phyloP scores from a whole-genome alignment of 108 stramenopile species.

The Stephanodiscus minutulus region DNA sequence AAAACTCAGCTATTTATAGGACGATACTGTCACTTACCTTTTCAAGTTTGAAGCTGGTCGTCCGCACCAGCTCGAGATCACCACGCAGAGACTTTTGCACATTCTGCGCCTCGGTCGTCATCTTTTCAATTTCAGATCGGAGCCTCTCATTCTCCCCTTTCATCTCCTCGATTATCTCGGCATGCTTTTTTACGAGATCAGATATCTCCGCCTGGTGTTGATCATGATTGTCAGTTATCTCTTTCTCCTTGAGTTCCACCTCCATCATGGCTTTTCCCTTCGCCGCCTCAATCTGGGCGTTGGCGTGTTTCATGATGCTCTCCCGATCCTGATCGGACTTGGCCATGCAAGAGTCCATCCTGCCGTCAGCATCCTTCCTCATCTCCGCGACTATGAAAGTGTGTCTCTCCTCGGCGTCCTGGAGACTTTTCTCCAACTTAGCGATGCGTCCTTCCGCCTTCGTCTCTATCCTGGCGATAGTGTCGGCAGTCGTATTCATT shows the following conservation, averaged over 20 bases:
- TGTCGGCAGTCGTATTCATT: conserved; percentile 22
- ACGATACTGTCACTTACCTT: conserved; percentile 25
- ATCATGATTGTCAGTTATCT: conserved; percentile 11
- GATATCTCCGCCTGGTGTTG: conserved; percentile 20
- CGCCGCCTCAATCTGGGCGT: conserved; percentile 7
- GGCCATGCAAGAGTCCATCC: conserved; percentile 16
- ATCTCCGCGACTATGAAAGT: background rate
- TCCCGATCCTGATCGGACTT: conserved; percentile 25
- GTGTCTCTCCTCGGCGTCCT: background rate
- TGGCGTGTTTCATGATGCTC: conserved; percentile 9
- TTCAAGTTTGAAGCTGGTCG: conserved; percentile 18
- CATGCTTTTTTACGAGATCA: background rate
- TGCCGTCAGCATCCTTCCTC: conserved; percentile 8
- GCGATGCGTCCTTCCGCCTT: background rate
- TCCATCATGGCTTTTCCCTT: conserved; percentile 2
- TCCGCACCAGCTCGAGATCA: conserved; percentile 16
- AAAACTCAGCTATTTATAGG: background rate
- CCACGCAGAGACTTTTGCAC: conserved; percentile 14
- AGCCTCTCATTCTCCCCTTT: conserved; percentile 10
- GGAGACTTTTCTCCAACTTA: conserved; percentile 16
- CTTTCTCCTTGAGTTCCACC: conserved; percentile 12
- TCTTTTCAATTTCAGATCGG: background rate
- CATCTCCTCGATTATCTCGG: conserved; percentile 3
- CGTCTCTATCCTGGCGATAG: conserved; percentile 29
- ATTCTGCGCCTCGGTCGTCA: conserved; percentile 10